Conservation (phyloP, 2,329 filamentous ascomycete genomes). For the Stachybotrys chlorohalonatus region DNA sequence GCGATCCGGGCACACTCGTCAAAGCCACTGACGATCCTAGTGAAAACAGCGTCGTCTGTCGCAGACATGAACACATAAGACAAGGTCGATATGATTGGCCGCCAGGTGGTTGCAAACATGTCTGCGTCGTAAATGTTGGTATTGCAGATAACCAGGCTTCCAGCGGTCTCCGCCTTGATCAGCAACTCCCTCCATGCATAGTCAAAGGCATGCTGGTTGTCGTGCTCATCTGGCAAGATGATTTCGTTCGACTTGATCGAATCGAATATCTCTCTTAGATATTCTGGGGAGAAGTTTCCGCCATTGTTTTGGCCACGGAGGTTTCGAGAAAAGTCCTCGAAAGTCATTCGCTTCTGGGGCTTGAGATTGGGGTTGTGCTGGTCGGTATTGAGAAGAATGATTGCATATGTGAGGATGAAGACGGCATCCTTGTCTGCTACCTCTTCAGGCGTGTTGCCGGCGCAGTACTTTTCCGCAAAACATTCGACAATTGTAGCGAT, state of each 20-base stretch:
- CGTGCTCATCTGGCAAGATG: constrained; percentile 92
- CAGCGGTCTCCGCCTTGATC: constrained; percentile 70
- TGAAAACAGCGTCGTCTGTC: constrained; percentile 91
- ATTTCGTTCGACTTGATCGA: constrained; percentile 92
- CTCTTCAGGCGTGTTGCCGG: constrained; percentile 58
- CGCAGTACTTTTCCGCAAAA: constrained; percentile 80
- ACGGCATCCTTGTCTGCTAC: constrained; percentile 81
- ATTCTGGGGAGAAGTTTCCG: constrained; percentile 75
- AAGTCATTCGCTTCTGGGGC: constrained; percentile 70
- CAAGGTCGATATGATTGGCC: constrained; percentile 83
- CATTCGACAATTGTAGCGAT: constrained; percentile 87
- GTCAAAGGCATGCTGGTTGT: constrained; percentile 93
- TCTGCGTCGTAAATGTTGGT: constrained; percentile 95
- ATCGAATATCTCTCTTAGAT: constrained; percentile 78
- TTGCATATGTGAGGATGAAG: constrained; percentile 87
- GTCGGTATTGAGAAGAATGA: constrained; percentile 96
- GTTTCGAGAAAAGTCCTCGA: constrained; percentile 76
- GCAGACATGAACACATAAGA: constrained; percentile 99
- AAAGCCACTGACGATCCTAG: constrained; percentile 86
- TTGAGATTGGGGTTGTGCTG: constrained; percentile 91
- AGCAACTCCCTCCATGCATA: constrained; percentile 95
- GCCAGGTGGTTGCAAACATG: constrained; percentile 96
- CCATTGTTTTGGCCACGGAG: constrained; percentile 83
- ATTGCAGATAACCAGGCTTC: constrained; percentile 67
- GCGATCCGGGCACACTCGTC: constrained; percentile 94